Evolutionary conservation across 1,284 basidiomycete species (phyloP), one percentile per base, ranked within the genome.

Genomic region (Stereum hirsutum): DNA sequence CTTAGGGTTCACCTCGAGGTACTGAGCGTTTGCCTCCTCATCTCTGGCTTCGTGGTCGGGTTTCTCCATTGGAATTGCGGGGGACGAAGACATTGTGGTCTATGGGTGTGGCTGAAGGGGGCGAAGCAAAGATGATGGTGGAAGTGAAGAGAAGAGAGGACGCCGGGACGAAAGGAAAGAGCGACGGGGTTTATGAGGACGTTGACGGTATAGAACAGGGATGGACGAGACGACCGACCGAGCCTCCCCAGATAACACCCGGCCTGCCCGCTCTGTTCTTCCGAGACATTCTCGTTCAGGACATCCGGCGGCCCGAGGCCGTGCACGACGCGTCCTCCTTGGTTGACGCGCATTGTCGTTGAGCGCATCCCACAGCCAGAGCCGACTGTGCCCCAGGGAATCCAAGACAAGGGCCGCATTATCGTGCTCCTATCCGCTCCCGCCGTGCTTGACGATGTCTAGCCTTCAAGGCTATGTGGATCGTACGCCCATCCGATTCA

Each of bases 381-480:
- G 27, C 15, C 21, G 20, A 23, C 34, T 6, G 37, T 25, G 14
- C 27, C 24, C 37, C n/a, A n/a, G n/a, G n/a, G n/a, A n/a, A n/a
- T n/a, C n/a, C n/a, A n/a, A n/a, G n/a, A n/a, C n/a, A n/a, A n/a
- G n/a, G n/a, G n/a, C n/a, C n/a, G n/a, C n/a, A n/a, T 32, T 24
- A 21, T 21, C 27, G 42, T n/a, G 15, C 36, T 20, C 21, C 25
- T 10, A 11, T 25, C 30, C n/a, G 12, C 19, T 12, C 10, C 17
- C 21, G 12, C 42, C 20, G 43, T 12, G 26, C 36, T 26, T 32
- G 44, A 53, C 54, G 49, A 87, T 89, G 86, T 79, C 86, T 57
- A 86, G 80, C 69, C 77, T 90, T 42, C 83, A 88, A 60, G 81
- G 82, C 69, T 90, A 88, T 63, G 81, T 90, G 59, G 86, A 89